phyloP scores from a whole-genome alignment of 441 rosid species.

The Populus hybrid region DNA sequence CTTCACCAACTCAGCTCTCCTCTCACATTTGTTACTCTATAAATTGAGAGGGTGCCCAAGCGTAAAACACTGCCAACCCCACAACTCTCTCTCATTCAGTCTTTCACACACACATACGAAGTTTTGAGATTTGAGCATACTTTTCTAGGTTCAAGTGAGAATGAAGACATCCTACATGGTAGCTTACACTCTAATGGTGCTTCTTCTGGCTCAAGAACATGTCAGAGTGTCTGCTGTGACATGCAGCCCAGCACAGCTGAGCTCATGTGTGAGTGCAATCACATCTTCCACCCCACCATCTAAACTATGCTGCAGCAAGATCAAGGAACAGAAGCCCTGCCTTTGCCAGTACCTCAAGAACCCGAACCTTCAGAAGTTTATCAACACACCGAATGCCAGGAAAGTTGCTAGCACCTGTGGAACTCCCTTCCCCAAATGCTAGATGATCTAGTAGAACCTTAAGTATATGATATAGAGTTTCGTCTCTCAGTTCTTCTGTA shows the following conservation, averaged over 20 bases:
- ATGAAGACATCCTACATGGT: conserved; percentile 45
- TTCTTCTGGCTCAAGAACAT: conserved; percentile 40
- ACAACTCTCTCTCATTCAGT: conserved; percentile 11
- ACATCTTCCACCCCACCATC: conserved; percentile 61
- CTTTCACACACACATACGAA: not conserved
- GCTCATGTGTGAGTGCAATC: conserved; percentile 66
- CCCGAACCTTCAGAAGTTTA: conserved; percentile 55
- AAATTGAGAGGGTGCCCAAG: conserved; percentile 34
- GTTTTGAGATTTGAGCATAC: not conserved
- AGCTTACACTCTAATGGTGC: conserved; percentile 29
- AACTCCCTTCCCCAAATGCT: conserved; percentile 72
- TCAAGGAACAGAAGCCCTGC: conserved; percentile 86
- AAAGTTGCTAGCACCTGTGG: conserved; percentile 68
- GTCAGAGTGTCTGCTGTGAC: conserved; percentile 49
- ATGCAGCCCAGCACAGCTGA: conserved; percentile 62
- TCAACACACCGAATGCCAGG: conserved; percentile 77
- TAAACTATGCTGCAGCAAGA: conserved; percentile 61
- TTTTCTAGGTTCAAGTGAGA: conserved; percentile 1
- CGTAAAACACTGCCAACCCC: conserved; percentile 20
- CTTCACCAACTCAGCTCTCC: not conserved
- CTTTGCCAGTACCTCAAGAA: conserved; percentile 77
- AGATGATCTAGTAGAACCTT: not conserved
- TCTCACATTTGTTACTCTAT: conserved; percentile 35
- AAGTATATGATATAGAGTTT: not conserved
- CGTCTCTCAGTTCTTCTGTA: not conserved